Conservation (phyloP, 306 rosid genomes). For the Pueraria montana region DNA sequence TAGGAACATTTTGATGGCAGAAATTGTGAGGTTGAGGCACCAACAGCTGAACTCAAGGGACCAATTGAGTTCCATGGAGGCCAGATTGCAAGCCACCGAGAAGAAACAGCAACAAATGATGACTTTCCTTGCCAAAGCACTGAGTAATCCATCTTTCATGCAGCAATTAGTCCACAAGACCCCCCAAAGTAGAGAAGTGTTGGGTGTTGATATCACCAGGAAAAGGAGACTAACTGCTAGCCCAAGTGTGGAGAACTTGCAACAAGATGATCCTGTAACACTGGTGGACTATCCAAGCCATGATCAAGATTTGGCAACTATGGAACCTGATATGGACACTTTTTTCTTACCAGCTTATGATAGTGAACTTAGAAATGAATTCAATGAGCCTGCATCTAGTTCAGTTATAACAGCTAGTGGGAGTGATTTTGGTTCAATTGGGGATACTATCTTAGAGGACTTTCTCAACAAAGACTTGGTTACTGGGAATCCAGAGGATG, state of each 20-base stretch:
- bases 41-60: constrained; percentile 68
- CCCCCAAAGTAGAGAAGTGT: constrained; percentile 44
- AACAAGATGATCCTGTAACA: constrained; percentile 43
- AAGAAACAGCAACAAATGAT: constrained; percentile 71
- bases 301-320: constrained; percentile 48
- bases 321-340: constrained; percentile 3
- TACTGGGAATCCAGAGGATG: constrained; percentile 57
- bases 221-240: constrained; percentile 68
- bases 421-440: neutral
- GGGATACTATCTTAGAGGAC: constrained; percentile 62
- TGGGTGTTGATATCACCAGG: constrained; percentile 54
- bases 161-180: constrained; percentile 54
- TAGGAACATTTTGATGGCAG: constrained; percentile 61
- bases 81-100: constrained; percentile 63
- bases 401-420: neutral
- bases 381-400: constrained; percentile 44
- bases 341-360: constrained; percentile 54
- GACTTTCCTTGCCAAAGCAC: constrained; percentile 72
- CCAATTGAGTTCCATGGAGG: constrained; percentile 61
- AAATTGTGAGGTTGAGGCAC: constrained; percentile 67
- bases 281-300: constrained; percentile 35
- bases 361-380: constrained; percentile 53
- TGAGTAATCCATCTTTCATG: constrained; percentile 59
- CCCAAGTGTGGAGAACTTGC: constrained; percentile 63
- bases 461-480: constrained; percentile 61